Evolutionary conservation across 768 basidiomycete species (phyloP).

Genomic region (Pleurotus eryngii): DNA sequence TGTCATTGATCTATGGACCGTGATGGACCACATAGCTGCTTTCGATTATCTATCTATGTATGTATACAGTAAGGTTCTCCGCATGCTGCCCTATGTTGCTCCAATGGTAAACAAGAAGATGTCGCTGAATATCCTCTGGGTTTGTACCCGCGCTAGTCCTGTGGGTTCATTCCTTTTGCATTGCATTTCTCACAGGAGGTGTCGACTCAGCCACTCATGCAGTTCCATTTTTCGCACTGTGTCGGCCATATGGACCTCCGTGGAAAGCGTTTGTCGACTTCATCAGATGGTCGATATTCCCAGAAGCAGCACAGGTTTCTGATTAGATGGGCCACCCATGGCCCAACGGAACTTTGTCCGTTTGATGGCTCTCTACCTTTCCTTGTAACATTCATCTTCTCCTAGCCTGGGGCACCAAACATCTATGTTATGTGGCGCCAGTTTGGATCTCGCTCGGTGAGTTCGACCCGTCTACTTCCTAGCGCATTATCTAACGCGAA

Average conservation of each 20-base stretch:
- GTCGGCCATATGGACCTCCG: neutral
- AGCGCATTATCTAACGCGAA: too few relatives aligned
- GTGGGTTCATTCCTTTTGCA: neutral
- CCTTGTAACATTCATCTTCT: neutral
- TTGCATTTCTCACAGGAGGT: neutral
- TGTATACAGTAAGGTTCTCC: neutral
- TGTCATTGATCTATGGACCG: too few relatives aligned
- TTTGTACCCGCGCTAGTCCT: neutral
- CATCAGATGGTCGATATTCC: constrained; percentile 4
- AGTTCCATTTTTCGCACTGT: neutral
- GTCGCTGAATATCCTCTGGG: neutral
- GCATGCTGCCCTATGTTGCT: neutral
- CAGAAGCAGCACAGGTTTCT: neutral
- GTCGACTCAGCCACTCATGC: neutral
- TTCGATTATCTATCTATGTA: neutral
- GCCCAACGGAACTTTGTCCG: constrained; percentile 1
- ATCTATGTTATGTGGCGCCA: constrained; percentile 3
- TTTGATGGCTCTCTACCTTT: neutral
- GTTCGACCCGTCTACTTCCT: neutral
- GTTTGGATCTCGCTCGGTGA: neutral
- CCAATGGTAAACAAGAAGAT: neutral
- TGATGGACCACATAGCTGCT: neutral
- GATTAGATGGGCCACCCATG: neutral
- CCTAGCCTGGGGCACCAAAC: neutral
- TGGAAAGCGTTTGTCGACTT: neutral